phyloP scores from a whole-genome alignment of 2,329 filamentous ascomycete genomes.

The Raffaelea arxii region DNA sequence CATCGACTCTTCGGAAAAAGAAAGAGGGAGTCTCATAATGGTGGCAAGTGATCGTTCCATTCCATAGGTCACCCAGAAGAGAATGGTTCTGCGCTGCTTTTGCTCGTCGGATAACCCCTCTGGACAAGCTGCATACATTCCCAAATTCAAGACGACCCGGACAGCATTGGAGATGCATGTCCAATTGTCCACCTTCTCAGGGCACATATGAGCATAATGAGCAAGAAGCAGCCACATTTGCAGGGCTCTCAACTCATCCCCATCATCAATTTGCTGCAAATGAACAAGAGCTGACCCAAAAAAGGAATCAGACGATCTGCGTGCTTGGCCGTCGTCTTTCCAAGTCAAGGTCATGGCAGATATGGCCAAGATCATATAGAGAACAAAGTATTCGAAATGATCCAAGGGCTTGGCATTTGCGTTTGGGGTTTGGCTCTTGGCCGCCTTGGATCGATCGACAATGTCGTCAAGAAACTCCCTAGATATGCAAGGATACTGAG shows the following conservation, averaged over 20 bases:
- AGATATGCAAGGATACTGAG: slow-evolving; percentile 4
- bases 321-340: slow-evolving; percentile 24
- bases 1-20: slow-evolving; percentile 12
- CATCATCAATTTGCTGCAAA: slow-evolving; percentile 18
- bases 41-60: slow-evolving; percentile 36
- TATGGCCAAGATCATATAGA: slow-evolving; percentile 24
- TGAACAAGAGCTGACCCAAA: slow-evolving; percentile 15
- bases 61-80: slow-evolving; percentile 54
- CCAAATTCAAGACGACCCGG: slow-evolving; percentile 37
- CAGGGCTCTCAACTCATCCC: slow-evolving; percentile 29
- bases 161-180: slow-evolving; percentile 40
- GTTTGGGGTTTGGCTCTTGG: neutral
- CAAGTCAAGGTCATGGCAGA: slow-evolving; percentile 29
- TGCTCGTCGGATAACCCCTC: slow-evolving; percentile 40
- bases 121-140: slow-evolving; percentile 35
- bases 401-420: neutral
- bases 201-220: slow-evolving; percentile 37
- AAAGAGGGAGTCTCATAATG: slow-evolving; percentile 42
- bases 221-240: slow-evolving; percentile 41
- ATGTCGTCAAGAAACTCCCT: neutral
- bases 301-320: slow-evolving; percentile 4
- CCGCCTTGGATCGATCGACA: neutral
- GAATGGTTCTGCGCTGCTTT: slow-evolving; percentile 49
- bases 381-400: slow-evolving; percentile 15
- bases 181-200: slow-evolving; percentile 31